Evolutionary conservation across 2,329 filamentous ascomycete genomes (phyloP).

Genomic region (Myriangium duriaei): DNA sequence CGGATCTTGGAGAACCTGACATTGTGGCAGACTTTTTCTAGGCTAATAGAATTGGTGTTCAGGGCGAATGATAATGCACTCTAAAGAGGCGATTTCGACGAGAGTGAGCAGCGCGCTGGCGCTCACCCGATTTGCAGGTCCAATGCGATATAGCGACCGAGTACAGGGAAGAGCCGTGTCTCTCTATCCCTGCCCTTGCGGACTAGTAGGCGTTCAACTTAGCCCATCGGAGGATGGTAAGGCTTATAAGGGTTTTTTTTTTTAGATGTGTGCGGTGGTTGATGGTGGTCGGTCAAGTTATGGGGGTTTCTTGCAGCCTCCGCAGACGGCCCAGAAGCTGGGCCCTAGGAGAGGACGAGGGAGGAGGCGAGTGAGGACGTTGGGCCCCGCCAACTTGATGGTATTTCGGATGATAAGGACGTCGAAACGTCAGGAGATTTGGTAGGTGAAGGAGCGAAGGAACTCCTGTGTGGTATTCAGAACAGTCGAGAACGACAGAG

Average conservation of each 20-base stretch:
- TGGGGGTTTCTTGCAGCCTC: constrained; percentile 94
- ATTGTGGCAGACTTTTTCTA: constrained; percentile 27
- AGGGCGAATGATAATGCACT: not conserved
- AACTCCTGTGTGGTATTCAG: not conserved
- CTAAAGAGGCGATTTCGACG: constrained; percentile 3
- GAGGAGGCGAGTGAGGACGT: constrained; percentile 57
- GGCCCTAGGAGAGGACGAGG: constrained; percentile 85
- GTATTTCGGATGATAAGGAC: constrained; percentile 35
- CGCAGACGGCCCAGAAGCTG: constrained; percentile 84
- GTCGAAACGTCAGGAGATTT: constrained; percentile 15
- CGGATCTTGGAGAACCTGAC: constrained; percentile 52
- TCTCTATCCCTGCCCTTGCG: constrained; percentile 28
- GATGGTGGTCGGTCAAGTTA: constrained; percentile 53
- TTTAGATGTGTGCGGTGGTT: constrained; percentile 13
- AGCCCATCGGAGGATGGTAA: constrained; percentile 18
- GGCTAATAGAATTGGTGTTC: not conserved
- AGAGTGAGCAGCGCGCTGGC: constrained; percentile 41
- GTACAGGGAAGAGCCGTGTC: not conserved
- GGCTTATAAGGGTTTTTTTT: constrained; percentile 20
- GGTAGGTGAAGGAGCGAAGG: not conserved
- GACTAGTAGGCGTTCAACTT: constrained; percentile 35
- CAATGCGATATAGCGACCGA: constrained; percentile 31
- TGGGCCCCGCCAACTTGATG: constrained; percentile 91
- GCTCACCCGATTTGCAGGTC: constrained; percentile 38
- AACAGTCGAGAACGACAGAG: not conserved